Conservation (phyloP, 305 asterid genomes). For the Galium porrigens region DNA sequence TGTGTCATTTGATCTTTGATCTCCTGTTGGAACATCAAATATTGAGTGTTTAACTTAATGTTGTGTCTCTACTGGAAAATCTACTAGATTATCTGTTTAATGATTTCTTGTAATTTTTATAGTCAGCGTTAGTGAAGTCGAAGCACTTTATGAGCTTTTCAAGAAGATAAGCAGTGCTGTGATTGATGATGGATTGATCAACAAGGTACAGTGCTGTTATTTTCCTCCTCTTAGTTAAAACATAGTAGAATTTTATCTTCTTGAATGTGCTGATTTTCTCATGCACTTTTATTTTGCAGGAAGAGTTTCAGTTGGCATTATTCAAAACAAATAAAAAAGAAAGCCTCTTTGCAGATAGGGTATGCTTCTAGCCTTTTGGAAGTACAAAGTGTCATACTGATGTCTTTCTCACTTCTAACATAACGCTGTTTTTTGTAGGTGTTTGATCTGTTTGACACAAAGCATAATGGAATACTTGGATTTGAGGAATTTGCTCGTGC, state of each 20-base stretch:
- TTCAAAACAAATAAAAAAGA: slow-evolving; percentile 97
- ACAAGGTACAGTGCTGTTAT: slow-evolving; percentile 43
- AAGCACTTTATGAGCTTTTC: slow-evolving; percentile 87
- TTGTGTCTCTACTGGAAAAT: not conserved
- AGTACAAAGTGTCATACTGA: not conserved
- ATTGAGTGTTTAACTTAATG: not conserved
- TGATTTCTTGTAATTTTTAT: slow-evolving; percentile 4
- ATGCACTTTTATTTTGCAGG: slow-evolving; percentile 36
- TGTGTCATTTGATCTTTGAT: not conserved
- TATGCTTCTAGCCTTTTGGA: slow-evolving; percentile 17
- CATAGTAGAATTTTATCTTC: not conserved
- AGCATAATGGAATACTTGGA: slow-evolving; percentile 92
- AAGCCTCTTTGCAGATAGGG: slow-evolving; percentile 97
- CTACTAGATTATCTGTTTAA: not conserved
- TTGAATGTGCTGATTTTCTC: slow-evolving; percentile 9
- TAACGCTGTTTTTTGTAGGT: slow-evolving; percentile 37
- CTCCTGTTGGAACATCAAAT: not conserved
- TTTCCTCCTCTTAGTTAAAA: not conserved
- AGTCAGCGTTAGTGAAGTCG: slow-evolving; percentile 97
- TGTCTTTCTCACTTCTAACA: slow-evolving; percentile 10
- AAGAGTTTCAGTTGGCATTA: slow-evolving; percentile 91
- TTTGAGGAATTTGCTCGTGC: slow-evolving; percentile 98
- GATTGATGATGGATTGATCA: slow-evolving; percentile 91
- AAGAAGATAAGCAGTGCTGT: slow-evolving; percentile 99
- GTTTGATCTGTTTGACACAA: slow-evolving; percentile 89